phyloP scores from a whole-genome alignment of 1,139 yeast genomes.

The Geotrichum armillariae region DNA sequence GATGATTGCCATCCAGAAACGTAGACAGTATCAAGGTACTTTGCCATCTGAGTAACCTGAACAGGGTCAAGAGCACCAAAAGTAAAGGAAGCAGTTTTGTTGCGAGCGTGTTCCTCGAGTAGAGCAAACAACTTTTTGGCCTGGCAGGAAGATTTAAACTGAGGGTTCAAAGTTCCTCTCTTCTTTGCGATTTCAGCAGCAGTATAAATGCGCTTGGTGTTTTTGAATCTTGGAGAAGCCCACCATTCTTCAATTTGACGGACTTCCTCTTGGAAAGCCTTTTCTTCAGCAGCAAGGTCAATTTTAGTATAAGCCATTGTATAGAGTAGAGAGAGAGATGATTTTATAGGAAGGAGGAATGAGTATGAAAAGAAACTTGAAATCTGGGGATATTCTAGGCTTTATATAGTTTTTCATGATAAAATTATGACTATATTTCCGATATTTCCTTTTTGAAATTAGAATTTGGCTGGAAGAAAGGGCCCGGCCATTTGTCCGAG shows the following conservation, averaged over 20 bases:
- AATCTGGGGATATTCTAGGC: constrained; percentile 17
- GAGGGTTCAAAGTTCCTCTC: constrained; percentile 71
- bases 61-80: constrained; percentile 97
- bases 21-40: constrained; percentile 87
- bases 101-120: constrained; percentile 68
- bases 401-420: constrained; percentile 16
- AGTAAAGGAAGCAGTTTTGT: constrained; percentile 80
- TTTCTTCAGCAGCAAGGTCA: constrained; percentile 53
- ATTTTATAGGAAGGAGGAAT: background rate
- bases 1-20: constrained; percentile 99
- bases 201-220: constrained; percentile 84
- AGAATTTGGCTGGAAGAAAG: background rate
- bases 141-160: constrained; percentile 76
- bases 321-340: background rate
- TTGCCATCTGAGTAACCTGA: constrained; percentile 95
- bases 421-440: constrained; percentile 1
- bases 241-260: constrained; percentile 83
- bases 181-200: constrained; percentile 88
- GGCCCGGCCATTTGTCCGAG: constrained; percentile 21
- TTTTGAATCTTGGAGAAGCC: constrained; percentile 87
- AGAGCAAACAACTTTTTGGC: constrained; percentile 77
- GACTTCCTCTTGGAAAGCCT: constrained; percentile 66
- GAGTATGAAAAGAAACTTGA: constrained; percentile 2
- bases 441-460: constrained; percentile 10
- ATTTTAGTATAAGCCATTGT: constrained; percentile 21